Percentiles rank a stretch among this genome's conserved stretches.
These are phyloP conservation scores for Vanderwaltozyma polyspora DNA, from an alignment of 805 yeast species.

Conservation along the genomic window DNA sequence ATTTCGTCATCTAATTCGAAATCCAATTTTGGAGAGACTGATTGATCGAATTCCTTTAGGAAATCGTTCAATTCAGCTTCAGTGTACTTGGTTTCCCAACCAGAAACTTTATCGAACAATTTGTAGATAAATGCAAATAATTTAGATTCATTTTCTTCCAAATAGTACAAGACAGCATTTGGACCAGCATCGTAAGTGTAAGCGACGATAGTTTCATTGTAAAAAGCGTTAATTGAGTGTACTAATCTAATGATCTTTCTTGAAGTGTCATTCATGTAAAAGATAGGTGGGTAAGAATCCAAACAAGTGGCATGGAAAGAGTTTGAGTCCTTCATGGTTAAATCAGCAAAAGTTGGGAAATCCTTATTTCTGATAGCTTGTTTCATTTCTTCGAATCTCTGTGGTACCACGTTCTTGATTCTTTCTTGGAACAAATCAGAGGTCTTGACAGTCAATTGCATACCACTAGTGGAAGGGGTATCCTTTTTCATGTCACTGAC, in stretches of 20 bases:
- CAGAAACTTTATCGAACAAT: slow-evolving; percentile 47
- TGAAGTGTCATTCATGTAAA: slow-evolving; percentile 85
- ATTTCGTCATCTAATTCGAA: slow-evolving; percentile 40
- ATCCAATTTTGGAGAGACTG: slow-evolving; percentile 15
- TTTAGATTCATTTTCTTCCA: slow-evolving; percentile 57
- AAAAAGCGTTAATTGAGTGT: slow-evolving; percentile 59
- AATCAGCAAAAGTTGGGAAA: slow-evolving; percentile 70
- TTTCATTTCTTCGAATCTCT: slow-evolving; percentile 74
- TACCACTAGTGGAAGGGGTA: slow-evolving; percentile 88
- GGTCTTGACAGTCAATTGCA: slow-evolving; percentile 89
- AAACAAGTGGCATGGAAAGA: slow-evolving; percentile 97
- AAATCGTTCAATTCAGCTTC: slow-evolving; percentile 21
- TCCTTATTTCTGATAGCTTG: slow-evolving; percentile 60
- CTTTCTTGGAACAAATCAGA: slow-evolving; percentile 79
- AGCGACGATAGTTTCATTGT: slow-evolving; percentile 62
- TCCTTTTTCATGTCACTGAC: slow-evolving; percentile 91
- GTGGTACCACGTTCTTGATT: slow-evolving; percentile 73
- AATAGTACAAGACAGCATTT: slow-evolving; percentile 90
- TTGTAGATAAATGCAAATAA: slow-evolving; percentile 61
- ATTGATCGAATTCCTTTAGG: slow-evolving; percentile 17
- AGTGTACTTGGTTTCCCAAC: slow-evolving; percentile 48
- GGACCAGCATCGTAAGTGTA: slow-evolving; percentile 99
- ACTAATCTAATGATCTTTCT: slow-evolving; percentile 68
- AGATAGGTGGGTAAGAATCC: slow-evolving; percentile 92
- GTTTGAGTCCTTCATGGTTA: slow-evolving; percentile 94